These are phyloP conservation scores for Monilinia vaccinii-corymbosi DNA, from an alignment of 2,329 filamentous ascomycete species.

Conservation along the genomic window DNA sequence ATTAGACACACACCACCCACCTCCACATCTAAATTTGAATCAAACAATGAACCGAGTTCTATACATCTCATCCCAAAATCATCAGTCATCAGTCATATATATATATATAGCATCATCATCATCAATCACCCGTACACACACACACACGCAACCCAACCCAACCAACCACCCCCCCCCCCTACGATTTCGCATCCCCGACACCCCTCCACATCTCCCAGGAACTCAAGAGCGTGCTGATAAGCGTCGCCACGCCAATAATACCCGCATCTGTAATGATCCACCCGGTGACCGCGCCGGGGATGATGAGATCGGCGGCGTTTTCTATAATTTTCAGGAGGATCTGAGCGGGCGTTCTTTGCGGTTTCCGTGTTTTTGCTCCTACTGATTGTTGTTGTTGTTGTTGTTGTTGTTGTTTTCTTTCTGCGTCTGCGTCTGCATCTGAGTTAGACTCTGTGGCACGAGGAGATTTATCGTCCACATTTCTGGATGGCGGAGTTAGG, in stretches of 20 bases:
- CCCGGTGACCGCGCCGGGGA: constrained; percentile 51
- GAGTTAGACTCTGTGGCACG: no score
- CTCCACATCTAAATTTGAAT: no score
- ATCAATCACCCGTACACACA: no score
- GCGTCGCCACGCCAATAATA: constrained; percentile 48
- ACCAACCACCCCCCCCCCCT: no score
- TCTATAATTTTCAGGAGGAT: constrained; percentile 34
- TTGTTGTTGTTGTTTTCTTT: neutral
- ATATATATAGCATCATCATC: no score
- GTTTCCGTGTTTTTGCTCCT: neutral
- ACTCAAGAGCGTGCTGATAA: constrained; percentile 53
- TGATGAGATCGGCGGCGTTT: constrained; percentile 51
- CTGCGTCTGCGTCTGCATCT: neutral
- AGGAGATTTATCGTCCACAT: neutral
- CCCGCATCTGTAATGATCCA: constrained; percentile 47
- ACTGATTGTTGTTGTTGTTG: neutral
- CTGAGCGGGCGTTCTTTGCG: neutral
- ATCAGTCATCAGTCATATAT: no score
- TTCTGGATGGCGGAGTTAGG: neutral
- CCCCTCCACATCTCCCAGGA: constrained; percentile 52
- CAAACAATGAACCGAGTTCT: no score
- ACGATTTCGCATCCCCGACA: constrained; percentile 14
- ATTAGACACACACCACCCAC: no score
- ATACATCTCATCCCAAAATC: no score
- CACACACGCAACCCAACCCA: no score